These are phyloP conservation scores for Elsinoe arachidis DNA, from an alignment of 2,329 filamentous ascomycete genomes.

Conservation along the genomic window DNA sequence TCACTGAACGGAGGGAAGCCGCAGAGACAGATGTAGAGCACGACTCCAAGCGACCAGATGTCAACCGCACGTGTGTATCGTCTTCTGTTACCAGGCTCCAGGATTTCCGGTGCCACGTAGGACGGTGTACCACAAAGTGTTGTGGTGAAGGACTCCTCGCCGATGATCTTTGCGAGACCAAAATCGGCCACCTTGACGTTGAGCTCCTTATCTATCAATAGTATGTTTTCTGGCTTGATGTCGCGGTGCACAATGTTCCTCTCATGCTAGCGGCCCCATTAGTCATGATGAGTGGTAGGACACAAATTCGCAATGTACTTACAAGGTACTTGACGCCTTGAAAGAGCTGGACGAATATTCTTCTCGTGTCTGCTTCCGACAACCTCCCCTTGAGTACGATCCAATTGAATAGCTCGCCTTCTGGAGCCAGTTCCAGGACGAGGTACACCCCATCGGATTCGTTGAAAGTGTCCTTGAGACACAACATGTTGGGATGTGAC, in stretches of 20 bases:
- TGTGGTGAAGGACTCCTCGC: slow-evolving; percentile 95
- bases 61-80: slow-evolving; percentile 94
- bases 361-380: slow-evolving; percentile 72
- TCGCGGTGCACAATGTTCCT: slow-evolving; percentile 95
- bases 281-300: background rate
- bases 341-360: slow-evolving; percentile 84
- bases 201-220: slow-evolving; percentile 75
- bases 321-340: slow-evolving; percentile 93
- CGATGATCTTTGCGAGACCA: slow-evolving; percentile 94
- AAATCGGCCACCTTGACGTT: slow-evolving; percentile 93
- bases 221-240: slow-evolving; percentile 95
- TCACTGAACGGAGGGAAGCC: slow-evolving; percentile 97
- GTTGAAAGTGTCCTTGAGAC: slow-evolving; percentile 90
- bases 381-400: slow-evolving; percentile 89
- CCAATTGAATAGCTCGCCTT: slow-evolving; percentile 92
- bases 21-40: slow-evolving; percentile 93
- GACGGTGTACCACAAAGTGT: slow-evolving; percentile 85
- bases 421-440: slow-evolving; percentile 78
- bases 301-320: slow-evolving; percentile 29
- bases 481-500: slow-evolving; percentile 85
- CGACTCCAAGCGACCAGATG: slow-evolving; percentile 94
- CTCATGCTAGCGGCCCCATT: slow-evolving; percentile 59
- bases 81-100: slow-evolving; percentile 70
- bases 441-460: slow-evolving; percentile 86
- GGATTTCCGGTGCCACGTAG: slow-evolving; percentile 90